Conservation (phyloP, 2,329 filamentous ascomycete genomes). For the Trichoderma hamatum region DNA sequence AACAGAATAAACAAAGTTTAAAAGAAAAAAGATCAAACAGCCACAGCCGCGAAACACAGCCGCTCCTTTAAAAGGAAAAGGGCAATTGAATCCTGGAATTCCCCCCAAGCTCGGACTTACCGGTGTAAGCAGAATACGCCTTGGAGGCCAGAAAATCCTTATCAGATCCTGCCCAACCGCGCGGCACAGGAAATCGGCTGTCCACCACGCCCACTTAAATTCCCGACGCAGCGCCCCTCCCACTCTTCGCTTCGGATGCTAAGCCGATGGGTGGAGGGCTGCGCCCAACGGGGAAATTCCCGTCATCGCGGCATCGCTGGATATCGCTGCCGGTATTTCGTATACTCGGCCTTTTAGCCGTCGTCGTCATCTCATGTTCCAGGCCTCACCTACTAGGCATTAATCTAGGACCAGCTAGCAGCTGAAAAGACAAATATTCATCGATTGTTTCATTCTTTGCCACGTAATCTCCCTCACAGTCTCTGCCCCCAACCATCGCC, state of each 20-base stretch:
- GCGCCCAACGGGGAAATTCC: slow-evolving; percentile 15
- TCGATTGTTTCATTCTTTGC: neutral
- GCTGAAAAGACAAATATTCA: neutral
- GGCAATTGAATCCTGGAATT: neutral
- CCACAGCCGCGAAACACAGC: neutral
- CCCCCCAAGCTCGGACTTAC: slow-evolving; percentile 15
- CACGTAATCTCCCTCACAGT: neutral
- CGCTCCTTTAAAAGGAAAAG: neutral
- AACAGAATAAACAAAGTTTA: neutral
- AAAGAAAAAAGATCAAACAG: neutral
- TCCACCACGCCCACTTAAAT: neutral
- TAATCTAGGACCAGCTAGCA: neutral
- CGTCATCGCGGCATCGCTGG: slow-evolving; percentile 13
- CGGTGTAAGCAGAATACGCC: neutral
- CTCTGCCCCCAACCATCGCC: neutral
- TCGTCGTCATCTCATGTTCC: neutral
- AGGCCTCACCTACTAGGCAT: neutral
- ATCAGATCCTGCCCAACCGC: slow-evolving; percentile 12
- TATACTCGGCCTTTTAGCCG: neutral
- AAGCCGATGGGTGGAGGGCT: neutral
- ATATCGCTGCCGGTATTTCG: neutral
- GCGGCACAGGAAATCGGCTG: neutral
- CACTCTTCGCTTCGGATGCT: neutral
- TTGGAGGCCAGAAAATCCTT: neutral
- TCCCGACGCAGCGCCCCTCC: neutral